These are phyloP conservation scores for Pelagophyceae sp. DNA, from an alignment of 352 stramenopile genomes.

Conservation along the genomic window DNA sequence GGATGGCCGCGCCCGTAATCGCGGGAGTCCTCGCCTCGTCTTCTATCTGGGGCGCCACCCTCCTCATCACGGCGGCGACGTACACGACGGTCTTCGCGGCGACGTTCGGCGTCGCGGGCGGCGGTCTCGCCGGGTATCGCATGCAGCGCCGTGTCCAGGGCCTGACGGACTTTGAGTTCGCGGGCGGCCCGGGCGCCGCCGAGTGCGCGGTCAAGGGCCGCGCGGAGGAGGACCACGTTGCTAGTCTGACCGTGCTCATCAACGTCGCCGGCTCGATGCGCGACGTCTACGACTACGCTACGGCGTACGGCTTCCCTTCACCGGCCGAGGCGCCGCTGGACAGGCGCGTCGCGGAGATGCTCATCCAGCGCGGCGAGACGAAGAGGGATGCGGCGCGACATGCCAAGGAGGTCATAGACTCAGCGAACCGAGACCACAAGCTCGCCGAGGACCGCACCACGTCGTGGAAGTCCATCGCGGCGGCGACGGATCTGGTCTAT, in stretches of 20 bases:
- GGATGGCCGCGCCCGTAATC: slow-evolving; percentile 3
- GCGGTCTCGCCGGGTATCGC: slow-evolving; percentile 13
- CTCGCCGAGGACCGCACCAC: not conserved
- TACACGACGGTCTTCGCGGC: slow-evolving; percentile 1
- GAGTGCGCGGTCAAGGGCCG: no score
- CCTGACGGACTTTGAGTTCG: slow-evolving; percentile 19
- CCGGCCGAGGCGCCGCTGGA: not conserved
- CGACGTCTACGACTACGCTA: not conserved
- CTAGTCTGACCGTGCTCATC: not conserved
- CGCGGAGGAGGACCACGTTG: no score
- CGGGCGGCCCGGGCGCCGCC: not conserved
- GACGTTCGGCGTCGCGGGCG: slow-evolving; percentile 21
- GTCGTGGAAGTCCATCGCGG: not conserved
- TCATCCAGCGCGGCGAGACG: not conserved
- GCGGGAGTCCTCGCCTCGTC: not conserved
- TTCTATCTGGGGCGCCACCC: not conserved
- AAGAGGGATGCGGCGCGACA: not conserved
- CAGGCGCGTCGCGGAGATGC: not conserved
- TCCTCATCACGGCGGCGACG: not conserved
- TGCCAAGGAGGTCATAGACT: not conserved
- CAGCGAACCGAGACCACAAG: not conserved
- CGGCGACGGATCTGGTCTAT: not conserved
- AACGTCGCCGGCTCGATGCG: not conserved
- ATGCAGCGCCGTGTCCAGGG: slow-evolving; percentile 15
- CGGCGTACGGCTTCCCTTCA: not conserved